phyloP scores from a whole-genome alignment of 192 early-diverging fungal genomes.

The Podila epigama region DNA sequence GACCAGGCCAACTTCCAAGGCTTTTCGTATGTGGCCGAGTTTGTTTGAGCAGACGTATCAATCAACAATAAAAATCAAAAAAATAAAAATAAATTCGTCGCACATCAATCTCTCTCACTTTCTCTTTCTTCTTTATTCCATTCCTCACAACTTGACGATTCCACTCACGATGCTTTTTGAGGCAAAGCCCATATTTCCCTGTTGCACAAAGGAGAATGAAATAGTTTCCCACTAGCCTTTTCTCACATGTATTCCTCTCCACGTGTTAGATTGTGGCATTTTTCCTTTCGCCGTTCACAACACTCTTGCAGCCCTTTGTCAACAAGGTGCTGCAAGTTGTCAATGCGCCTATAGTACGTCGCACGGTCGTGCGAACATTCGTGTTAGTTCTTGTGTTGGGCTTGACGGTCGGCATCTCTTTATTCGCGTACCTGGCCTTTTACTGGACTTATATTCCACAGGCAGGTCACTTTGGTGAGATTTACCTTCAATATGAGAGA shows the following conservation, averaged over 20 bases:
- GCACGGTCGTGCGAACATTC: constrained; percentile 20
- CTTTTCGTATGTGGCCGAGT: constrained; percentile 91
- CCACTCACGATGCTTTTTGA: not conserved
- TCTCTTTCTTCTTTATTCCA: not conserved
- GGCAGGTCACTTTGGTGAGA: constrained; percentile 13
- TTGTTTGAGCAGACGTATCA: not conserved
- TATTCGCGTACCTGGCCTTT: constrained; percentile 36
- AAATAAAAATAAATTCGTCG: no score
- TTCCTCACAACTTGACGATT: not conserved
- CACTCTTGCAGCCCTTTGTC: constrained; percentile 29
- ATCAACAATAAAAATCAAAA: not conserved
- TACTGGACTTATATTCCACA: constrained; percentile 46
- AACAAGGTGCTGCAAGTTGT: not conserved
- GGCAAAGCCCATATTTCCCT: no score
- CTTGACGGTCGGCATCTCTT: constrained; percentile 9
- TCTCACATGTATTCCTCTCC: not conserved
- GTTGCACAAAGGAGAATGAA: no score
- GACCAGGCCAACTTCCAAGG: constrained; percentile 95
- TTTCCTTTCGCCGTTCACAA: constrained; percentile 35
- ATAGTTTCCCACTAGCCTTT: no score
- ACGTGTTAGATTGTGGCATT: constrained; percentile 25
- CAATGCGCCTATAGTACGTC: constrained; percentile 17
- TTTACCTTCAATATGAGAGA: constrained; percentile 28
- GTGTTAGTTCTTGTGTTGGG: not conserved
- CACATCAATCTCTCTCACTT: not conserved